Evolutionary conservation across 768 basidiomycete genomes (phyloP), one percentile per base, ranked within the genome.

Genomic region (Serendipita sp.): DNA sequence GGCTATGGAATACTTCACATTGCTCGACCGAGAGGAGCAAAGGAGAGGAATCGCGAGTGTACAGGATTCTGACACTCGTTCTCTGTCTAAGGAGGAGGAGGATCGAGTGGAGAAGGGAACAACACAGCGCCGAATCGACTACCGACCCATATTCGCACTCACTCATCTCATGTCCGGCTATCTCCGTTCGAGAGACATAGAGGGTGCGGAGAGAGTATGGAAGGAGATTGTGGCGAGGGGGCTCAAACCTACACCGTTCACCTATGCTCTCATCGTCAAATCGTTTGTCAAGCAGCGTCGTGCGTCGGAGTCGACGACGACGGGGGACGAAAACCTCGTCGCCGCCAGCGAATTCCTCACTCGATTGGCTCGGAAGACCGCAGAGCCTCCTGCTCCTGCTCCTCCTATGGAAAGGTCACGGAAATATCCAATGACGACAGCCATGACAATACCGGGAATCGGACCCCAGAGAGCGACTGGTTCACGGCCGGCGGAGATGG

Each of bases 161-260:
- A 88, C 88, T 26, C 82, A 86, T 68, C 72, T 95, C 69, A 84
- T 92, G 77, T 76, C 79, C 4, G 86, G 84, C 0, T 86, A 83
- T 70, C 74, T 95, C 61, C 80, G 81, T 17, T 66, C 68, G 1
- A 79, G 81, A 2, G 74, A 85, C 33, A 76, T 74, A 60, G 66
- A 68, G 3, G 74, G 74, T 48, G 91, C 92, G 2, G 82, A 77
- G 73, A 76, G 71, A 17, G 75, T 88, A 3, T 86, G 88, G 68
- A 79, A 84, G 24, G 81, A 86, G 56, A 95, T 98, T 84, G 69
- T 74, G 17, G 68, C 72, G 1, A 79, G 82, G 1, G 83, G 82
- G 1, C 78, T 96, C 22, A 69, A 79, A 48, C 90, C 87, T 3
- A 82, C 77, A 5, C 79, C 87, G 0, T 72, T 84, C 63, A 88